Conservation (phyloP, 73 alveolate species). For the Durusdinium trenchii region DNA sequence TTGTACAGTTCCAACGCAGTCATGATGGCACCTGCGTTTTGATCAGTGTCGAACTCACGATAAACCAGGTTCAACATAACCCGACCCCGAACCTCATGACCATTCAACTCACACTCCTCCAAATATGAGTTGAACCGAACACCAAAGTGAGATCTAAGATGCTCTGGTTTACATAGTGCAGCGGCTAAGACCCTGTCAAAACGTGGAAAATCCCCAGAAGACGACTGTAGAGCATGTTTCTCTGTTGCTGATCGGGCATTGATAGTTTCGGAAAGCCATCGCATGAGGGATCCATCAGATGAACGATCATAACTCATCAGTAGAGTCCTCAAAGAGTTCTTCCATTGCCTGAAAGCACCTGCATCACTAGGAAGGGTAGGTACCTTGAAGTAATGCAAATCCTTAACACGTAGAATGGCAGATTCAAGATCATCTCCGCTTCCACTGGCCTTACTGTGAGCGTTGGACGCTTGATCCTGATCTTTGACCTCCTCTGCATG, state of each 20-base stretch:
- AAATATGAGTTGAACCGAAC: not conserved
- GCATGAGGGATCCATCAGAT: not conserved
- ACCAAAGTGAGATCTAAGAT: not conserved
- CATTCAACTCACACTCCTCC: not conserved
- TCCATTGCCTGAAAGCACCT: not conserved
- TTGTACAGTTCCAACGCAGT: not conserved
- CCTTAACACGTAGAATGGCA: not conserved
- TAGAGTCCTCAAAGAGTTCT: not conserved
- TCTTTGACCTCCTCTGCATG: no score
- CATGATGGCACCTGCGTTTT: not conserved
- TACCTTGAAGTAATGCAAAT: not conserved
- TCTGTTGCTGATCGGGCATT: not conserved
- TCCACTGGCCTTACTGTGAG: no score
- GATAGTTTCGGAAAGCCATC: not conserved
- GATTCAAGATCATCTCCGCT: not conserved
- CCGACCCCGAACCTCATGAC: not conserved
- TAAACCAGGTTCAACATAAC: not conserved
- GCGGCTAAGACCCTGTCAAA: constrained; percentile 12
- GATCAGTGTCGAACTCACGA: not conserved
- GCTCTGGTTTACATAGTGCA: not conserved
- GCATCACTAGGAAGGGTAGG: not conserved
- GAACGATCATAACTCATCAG: not conserved
- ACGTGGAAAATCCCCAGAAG: not conserved
- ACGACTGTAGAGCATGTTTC: not conserved
- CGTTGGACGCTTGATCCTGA: no score